Evolutionary conservation across 2,329 filamentous ascomycete species (phyloP).

Genomic region (Paecilomyces sp.): DNA sequence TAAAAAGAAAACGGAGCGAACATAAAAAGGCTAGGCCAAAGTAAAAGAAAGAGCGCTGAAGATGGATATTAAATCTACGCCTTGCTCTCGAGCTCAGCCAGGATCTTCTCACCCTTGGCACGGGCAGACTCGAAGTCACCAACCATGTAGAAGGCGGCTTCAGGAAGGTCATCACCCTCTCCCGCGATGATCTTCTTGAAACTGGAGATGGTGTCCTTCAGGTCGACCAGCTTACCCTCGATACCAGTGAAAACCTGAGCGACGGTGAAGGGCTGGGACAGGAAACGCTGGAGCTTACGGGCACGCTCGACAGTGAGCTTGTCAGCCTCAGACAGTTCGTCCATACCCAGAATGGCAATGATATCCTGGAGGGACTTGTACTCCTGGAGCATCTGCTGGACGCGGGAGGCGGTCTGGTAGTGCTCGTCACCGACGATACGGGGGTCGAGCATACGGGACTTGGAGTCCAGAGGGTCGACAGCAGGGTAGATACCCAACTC

Average conservation of each 20-base stretch:
- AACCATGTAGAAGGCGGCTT: conserved; percentile 94
- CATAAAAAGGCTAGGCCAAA: conserved; percentile 24
- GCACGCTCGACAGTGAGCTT: conserved; percentile 99
- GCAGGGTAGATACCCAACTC: conserved; percentile 99
- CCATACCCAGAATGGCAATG: conserved; percentile 99
- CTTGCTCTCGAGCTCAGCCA: conserved; percentile 75
- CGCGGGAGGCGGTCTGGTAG: conserved; percentile 88
- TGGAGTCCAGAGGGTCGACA: conserved; percentile 98
- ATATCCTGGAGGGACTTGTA: conserved; percentile 99
- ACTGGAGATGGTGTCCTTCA: conserved; percentile 95
- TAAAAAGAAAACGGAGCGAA: conserved; percentile 27
- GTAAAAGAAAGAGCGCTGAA: conserved; percentile 14
- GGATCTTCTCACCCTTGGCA: conserved; percentile 99
- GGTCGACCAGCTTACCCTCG: conserved; percentile 91
- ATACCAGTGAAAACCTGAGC: conserved; percentile 68
- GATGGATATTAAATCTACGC: conserved; percentile 41
- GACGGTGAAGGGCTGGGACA: conserved; percentile 97
- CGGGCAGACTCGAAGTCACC: conserved; percentile 89
- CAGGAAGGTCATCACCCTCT: conserved; percentile 92
- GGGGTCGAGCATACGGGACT: conserved; percentile 98
- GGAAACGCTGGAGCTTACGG: conserved; percentile 99
- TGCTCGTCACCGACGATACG: conserved; percentile 97
- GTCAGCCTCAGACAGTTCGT: conserved; percentile 97
- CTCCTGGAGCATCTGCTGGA: conserved; percentile 99
- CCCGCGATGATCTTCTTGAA: conserved; percentile 97